These are phyloP conservation scores for Mimosa bimucronata DNA, from an alignment of 306 rosid species.

Conservation along the genomic window DNA sequence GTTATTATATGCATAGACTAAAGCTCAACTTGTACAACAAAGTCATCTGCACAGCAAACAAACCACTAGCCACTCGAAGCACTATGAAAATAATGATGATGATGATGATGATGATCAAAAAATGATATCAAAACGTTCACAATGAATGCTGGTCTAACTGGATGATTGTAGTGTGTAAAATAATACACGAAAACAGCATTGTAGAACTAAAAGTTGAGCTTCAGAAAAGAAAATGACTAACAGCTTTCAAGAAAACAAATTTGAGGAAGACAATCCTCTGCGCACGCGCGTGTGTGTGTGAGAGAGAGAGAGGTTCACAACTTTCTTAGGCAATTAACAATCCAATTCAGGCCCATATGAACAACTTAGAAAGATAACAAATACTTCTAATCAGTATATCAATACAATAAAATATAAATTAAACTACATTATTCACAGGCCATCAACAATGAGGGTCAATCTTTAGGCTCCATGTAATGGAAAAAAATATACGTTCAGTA, in stretches of 20 bases:
- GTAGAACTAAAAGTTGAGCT: background rate
- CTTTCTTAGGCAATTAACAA: background rate
- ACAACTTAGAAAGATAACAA: background rate
- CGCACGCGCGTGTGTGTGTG: background rate
- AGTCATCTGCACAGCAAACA: slow-evolving; percentile 23
- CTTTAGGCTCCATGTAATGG: background rate
- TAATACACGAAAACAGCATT: background rate
- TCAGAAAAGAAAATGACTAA: background rate
- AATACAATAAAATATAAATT: background rate
- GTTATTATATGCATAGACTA: background rate
- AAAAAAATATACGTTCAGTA: background rate
- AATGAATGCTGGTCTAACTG: background rate
- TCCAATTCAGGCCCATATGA: background rate
- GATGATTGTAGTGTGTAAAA: background rate
- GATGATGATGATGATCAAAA: background rate
- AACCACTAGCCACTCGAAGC: background rate
- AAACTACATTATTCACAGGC: background rate
- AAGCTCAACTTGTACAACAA: slow-evolving; percentile 21
- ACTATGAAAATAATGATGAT: background rate
- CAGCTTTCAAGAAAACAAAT: background rate
- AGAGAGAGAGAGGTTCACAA: background rate
- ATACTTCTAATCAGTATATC: slow-evolving; percentile 3
- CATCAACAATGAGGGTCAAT: background rate
- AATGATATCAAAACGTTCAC: background rate
- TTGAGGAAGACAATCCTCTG: background rate